Evolutionary conservation across 2,329 filamentous ascomycete species (phyloP).

Genomic region (Calonectria multiphialidica): DNA sequence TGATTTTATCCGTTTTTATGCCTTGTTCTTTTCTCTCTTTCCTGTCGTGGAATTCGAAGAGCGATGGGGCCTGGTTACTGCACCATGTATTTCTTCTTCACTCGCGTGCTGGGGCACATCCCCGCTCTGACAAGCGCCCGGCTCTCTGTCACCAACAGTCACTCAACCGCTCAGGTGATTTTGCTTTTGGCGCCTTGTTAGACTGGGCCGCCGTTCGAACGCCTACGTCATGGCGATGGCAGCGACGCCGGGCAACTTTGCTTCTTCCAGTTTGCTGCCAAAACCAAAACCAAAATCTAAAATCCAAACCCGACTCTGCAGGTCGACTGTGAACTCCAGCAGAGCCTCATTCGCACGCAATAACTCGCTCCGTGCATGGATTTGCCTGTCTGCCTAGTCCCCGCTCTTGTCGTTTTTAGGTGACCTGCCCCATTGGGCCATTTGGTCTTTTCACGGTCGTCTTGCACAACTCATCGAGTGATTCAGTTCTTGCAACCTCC

Average conservation of each 20-base stretch:
- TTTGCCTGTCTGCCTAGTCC: neutral
- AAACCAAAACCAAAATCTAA: neutral
- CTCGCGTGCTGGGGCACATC: too few relatives aligned
- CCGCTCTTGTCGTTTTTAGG: constrained; percentile 19
- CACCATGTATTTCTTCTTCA: too few relatives aligned
- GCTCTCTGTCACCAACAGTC: neutral
- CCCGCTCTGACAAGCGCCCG: constrained; percentile 6
- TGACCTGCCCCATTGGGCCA: constrained; percentile 26
- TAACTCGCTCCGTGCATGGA: neutral
- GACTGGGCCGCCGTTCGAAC: neutral
- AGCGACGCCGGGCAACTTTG: neutral
- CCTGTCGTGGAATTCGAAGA: too few relatives aligned
- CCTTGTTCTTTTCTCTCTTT: too few relatives aligned
- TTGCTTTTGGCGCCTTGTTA: constrained; percentile 24
- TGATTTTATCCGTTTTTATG: too few relatives aligned
- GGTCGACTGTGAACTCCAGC: constrained; percentile 1
- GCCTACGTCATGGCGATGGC: constrained; percentile 11
- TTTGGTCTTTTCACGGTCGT: neutral
- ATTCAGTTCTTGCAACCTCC: constrained; percentile 3
- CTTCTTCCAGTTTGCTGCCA: neutral
- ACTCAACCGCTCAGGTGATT: neutral
- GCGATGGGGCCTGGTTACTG: too few relatives aligned
- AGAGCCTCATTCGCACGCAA: constrained; percentile 9
- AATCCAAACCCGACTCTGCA: too few relatives aligned
- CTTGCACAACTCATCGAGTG: constrained; percentile 4